Evolutionary conservation across 2,329 filamentous ascomycete genomes (phyloP).

Genomic region (Biscogniauxia mediterranea): DNA sequence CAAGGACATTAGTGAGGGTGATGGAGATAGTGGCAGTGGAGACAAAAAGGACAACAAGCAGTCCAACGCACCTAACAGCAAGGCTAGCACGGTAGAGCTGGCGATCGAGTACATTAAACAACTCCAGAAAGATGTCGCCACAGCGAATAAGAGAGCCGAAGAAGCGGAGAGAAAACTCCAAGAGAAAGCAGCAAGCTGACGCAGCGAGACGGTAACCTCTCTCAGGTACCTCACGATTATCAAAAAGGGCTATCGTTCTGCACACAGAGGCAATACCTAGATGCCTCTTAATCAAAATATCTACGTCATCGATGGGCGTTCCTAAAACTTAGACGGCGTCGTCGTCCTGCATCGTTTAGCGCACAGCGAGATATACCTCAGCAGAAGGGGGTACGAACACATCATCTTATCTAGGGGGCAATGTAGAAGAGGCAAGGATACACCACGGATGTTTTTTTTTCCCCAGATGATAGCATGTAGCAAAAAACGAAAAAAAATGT

Average conservation of each 20-base stretch:
- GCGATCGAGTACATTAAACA: constrained; percentile 94
- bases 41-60: constrained; percentile 43
- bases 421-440: not conserved
- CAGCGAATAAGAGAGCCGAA: constrained; percentile 61
- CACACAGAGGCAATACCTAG: not conserved
- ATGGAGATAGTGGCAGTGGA: constrained; percentile 41
- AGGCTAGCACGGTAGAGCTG: constrained; percentile 95
- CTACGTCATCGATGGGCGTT: not conserved
- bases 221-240: no score
- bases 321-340: no score
- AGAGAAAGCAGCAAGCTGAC: constrained; percentile 19
- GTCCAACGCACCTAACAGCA: constrained; percentile 69
- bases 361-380: not conserved
- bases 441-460: not conserved
- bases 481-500: not conserved
- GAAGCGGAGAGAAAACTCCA: constrained; percentile 63
- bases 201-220: no score
- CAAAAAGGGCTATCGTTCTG: not conserved
- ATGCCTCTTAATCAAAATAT: not conserved
- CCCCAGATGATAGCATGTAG: not conserved
- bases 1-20: constrained; percentile 44
- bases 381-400: not conserved
- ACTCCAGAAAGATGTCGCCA: constrained; percentile 69
- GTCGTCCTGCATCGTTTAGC: not conserved
- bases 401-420: not conserved